Base-by-base conservation (phyloP, 176 grass and related monocot species). In the Thinopyrum elongatum region DNA sequence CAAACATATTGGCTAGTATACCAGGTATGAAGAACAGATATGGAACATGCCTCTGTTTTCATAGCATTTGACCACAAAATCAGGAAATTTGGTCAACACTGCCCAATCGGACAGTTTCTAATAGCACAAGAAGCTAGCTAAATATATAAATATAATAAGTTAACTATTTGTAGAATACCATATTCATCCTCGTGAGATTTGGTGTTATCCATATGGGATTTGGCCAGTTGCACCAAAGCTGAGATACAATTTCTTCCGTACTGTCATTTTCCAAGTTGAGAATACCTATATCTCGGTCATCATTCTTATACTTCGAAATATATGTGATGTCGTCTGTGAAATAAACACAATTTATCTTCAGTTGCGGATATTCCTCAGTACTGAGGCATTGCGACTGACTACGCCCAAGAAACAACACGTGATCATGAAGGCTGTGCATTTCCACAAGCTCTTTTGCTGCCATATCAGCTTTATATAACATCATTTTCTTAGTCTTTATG, bases 271-370 rank as follows among this genome's bases (percentile, higher is more conserved):
- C n/a, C n/a, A n/a, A n/a, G n/a, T n/a, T n/a, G n/a, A n/a, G n/a
- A 38, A 70, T 70, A n/a, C 33, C 33, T n/a, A 38, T 38, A 70
- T 38, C 33, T 9, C 67, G 67, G 67, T 1, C 1, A 22, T 70
- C 3, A 2, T 70, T 12, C 33, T 70, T 70, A 4, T 38, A 38
- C 19, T 11, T 6, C 0, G 33, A n/a, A 69, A 38, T 0, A 38
- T 2, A n/a, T 38, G 19, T 3, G 1, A 11, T 9, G 0, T 70
- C 67, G 22, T 70, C 67, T 12, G 67, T 70, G 67, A 70, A 70
- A 70, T 70, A 70, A 70, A n/a, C 67, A n/a, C 67, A 38, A 38
- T 70, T 70, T 38, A 19, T 4, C 67, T 70, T 70, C 67, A 70
- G 1, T 4, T 70, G 67, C 1, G 67, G 67, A n/a, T 70, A 38